Conservation (phyloP, 441 rosid species). For the Geranium incanum region DNA sequence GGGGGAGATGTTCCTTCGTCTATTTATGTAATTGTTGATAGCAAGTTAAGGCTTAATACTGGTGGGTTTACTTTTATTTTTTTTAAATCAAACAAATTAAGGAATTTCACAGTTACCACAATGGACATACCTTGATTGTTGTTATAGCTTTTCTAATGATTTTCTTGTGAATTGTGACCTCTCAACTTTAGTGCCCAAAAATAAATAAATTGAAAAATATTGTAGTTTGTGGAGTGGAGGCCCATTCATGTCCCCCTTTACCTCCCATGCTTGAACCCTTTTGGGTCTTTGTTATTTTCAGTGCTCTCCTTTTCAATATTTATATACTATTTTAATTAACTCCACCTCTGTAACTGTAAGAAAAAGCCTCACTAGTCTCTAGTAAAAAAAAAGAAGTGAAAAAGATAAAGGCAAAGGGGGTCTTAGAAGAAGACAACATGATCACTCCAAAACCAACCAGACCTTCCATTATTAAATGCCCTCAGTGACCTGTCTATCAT, state of each 20-base stretch:
- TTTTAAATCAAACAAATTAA: too few species aligned
- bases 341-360: not conserved
- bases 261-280: slow-evolving; percentile 18
- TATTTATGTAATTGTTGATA: too few species aligned
- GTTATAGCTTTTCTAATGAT: slow-evolving; percentile 9
- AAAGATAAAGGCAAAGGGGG: not conserved
- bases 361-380: not conserved
- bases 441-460: slow-evolving; percentile 46
- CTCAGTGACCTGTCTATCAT: slow-evolving; percentile 53
- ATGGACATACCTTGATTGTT: slow-evolving; percentile 23
- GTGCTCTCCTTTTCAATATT: slow-evolving; percentile 26
- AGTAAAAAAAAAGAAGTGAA: not conserved
- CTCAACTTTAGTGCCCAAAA: not conserved
- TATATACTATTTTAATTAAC: not conserved
- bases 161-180: slow-evolving; percentile 2
- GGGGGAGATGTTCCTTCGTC: too few species aligned
- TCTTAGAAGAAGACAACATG: slow-evolving; percentile 51
- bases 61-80: too few species aligned
- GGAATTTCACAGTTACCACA: not conserved
- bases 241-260: slow-evolving; percentile 25
- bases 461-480: slow-evolving; percentile 34
- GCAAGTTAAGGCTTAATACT: too few species aligned
- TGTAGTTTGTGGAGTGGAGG: slow-evolving; percentile 24
- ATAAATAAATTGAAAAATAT: not conserved
- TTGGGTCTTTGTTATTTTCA: slow-evolving; percentile 38